Conservation (phyloP, 768 basidiomycete species). For the Trametes cubensis region DNA sequence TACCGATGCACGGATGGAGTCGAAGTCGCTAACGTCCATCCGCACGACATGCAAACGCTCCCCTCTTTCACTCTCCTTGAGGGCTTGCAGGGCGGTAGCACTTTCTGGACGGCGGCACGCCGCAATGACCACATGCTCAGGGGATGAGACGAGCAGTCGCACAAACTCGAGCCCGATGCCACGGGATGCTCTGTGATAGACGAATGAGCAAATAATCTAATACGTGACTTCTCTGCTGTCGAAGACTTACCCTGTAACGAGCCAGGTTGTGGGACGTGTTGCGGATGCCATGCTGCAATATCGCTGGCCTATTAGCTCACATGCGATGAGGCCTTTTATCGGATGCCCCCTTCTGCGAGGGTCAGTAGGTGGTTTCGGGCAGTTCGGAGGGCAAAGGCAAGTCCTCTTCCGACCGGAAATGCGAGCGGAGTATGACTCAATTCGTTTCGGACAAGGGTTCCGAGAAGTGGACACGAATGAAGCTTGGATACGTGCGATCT, state of each 20-base stretch:
- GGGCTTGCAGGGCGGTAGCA: slow-evolving; percentile 30
- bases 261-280: background rate
- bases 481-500: too few species aligned
- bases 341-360: too few species aligned
- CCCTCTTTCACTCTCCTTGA: slow-evolving; percentile 30
- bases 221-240: too few species aligned
- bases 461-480: too few species aligned
- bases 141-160: slow-evolving; percentile 26
- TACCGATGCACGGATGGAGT: slow-evolving; percentile 31
- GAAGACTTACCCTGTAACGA: slow-evolving; percentile 2
- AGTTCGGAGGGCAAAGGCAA: too few species aligned
- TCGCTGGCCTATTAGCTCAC: too few species aligned
- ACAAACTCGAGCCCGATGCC: slow-evolving; percentile 36
- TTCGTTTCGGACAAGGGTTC: too few species aligned
- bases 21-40: slow-evolving; percentile 35
- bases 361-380: too few species aligned
- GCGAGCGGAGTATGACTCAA: too few species aligned
- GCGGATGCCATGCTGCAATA: background rate
- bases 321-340: background rate
- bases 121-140: slow-evolving; percentile 34
- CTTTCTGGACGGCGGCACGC: slow-evolving; percentile 33
- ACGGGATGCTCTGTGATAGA: slow-evolving; percentile 29
- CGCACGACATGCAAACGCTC: slow-evolving; percentile 35
- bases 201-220: too few species aligned
- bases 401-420: too few species aligned